Conservation (phyloP, 2,329 filamentous ascomycete species). For the Epichloe amarillans region DNA sequence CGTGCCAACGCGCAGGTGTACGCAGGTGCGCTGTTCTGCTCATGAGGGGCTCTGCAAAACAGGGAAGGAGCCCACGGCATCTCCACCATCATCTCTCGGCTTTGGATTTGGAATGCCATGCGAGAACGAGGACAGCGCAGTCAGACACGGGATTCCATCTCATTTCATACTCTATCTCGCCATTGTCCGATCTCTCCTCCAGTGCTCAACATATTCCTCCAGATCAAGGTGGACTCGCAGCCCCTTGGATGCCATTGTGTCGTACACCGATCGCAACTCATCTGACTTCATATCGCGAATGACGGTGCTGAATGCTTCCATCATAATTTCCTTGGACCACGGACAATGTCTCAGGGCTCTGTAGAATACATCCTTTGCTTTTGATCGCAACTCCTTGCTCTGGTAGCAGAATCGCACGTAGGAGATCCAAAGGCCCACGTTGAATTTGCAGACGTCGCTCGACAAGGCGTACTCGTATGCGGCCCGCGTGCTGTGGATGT, state of each 20-base stretch:
- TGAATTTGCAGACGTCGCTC: constrained; percentile 25
- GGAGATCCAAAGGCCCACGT: constrained; percentile 32
- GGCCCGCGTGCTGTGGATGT: constrained; percentile 33
- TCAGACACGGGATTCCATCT: no score
- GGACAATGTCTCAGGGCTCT: constrained; percentile 33
- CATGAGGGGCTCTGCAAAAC: background rate
- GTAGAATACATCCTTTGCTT: constrained; percentile 35
- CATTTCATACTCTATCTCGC: background rate
- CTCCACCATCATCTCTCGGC: background rate
- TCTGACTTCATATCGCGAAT: constrained; percentile 29
- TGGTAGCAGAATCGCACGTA: constrained; percentile 35
- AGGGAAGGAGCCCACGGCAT: background rate
- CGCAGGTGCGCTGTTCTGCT: no score
- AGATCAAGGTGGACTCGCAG: constrained; percentile 37
- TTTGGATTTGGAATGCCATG: background rate
- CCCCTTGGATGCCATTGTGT: constrained; percentile 34
- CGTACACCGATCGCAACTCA: constrained; percentile 36
- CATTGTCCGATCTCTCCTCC: constrained; percentile 11
- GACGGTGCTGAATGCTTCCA: constrained; percentile 38
- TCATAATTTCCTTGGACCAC: constrained; percentile 34
- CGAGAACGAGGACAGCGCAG: no score
- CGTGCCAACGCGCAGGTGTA: no score
- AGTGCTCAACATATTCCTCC: constrained; percentile 31
- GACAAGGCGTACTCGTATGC: constrained; percentile 40
- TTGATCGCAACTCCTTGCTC: constrained; percentile 23